Conservation (phyloP, 2,329 filamentous ascomycete genomes). For the Ophiocordyceps camponoti-rufipedis region DNA sequence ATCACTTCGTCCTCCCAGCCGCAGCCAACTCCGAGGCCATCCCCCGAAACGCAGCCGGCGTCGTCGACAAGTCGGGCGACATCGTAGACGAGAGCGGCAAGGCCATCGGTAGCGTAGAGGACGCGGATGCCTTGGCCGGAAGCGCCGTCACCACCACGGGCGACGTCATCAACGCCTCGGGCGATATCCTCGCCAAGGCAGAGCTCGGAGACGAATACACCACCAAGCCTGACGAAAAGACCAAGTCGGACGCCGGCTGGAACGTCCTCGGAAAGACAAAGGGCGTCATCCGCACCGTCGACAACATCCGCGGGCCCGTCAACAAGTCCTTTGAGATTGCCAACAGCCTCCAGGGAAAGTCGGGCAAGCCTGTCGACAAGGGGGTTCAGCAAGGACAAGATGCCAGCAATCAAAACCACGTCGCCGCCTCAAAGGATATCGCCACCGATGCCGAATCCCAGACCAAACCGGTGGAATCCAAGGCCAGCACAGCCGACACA, state of each 20-base stretch:
- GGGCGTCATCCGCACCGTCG: constrained; percentile 6
- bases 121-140: constrained; percentile 21
- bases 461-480: background rate
- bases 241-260: constrained; percentile 13
- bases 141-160: constrained; percentile 18
- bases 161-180: background rate
- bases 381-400: background rate
- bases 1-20: background rate
- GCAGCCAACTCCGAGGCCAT: constrained; percentile 9
- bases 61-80: constrained; percentile 25
- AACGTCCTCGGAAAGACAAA: constrained; percentile 13
- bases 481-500: background rate
- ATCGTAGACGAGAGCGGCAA: constrained; percentile 25
- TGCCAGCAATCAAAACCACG: background rate
- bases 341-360: background rate
- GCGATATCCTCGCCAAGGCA: constrained; percentile 23
- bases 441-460: background rate
- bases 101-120: constrained; percentile 20
- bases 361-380: background rate
- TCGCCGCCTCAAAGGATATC: background rate
- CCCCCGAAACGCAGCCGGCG: constrained; percentile 19
- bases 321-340: constrained; percentile 4
- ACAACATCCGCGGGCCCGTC: constrained; percentile 6
- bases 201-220: constrained; percentile 22
- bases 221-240: constrained; percentile 16